Base-by-base conservation (phyloP, 2,329 filamentous ascomycete genomes). In the Fusarium veterinarium region DNA sequence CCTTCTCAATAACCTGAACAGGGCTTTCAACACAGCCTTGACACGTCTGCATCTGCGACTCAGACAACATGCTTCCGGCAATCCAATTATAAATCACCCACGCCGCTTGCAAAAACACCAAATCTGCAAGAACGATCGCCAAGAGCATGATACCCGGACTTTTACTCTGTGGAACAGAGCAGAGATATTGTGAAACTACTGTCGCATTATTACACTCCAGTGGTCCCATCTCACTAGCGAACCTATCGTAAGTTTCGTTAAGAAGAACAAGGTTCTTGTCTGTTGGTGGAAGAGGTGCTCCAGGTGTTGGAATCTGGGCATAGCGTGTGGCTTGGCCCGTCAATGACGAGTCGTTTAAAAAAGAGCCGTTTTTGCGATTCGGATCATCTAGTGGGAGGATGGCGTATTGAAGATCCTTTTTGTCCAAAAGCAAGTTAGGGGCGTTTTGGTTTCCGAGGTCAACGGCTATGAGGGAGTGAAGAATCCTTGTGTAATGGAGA, bases 71-170 rank as follows among this genome's bases (percentile, higher is more conserved):
- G 1, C 23, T 30, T 2, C 56, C 64, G 3, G 70, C 60, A 10
- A 52, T 16, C 64, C 55, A 42, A 9, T 68, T 62, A 9, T 72
- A 14, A 3, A 72, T 25, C 17, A 16, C 68, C 70, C 70, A 72
- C 4, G 68, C 48, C 8, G 68, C 70, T 41, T 72, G 68, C 14
- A 72, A n/a, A 20, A 72, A 72, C 19, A 72, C 70, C 4, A 72
- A 28, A 13, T 72, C 46, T 17, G 68, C 70, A 2, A 72, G 56
- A 6, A 72, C 14, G 4, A 72, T 72, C 1, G 70, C 70, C 2
- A 69, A 13, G 0, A 72, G 41, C 70, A 72, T 72, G 1, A 70
- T 48, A 2, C 68, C 64, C 1, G 48, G 58, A 8, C 60, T 72
- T 20, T 72, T 72, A 25, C 53, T 60, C 35, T 63, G 37, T 3